phyloP scores from a whole-genome alignment of 495 filamentous ascomycete genomes.

The Aspergillus leporis region DNA sequence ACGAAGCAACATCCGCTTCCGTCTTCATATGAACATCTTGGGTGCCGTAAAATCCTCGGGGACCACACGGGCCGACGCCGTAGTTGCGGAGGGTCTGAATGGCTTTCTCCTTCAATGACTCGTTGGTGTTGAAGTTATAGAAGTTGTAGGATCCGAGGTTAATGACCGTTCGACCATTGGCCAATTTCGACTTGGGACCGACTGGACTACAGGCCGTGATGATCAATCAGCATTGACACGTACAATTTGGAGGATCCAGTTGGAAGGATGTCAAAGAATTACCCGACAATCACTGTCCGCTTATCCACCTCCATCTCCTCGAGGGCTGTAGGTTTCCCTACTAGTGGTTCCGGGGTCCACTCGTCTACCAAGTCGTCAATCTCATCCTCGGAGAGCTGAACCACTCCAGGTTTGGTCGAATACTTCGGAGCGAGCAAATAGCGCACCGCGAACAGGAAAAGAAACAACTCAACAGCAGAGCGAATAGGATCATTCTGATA shows the following conservation, averaged over 20 bases:
- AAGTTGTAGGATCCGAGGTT: constrained; percentile 95
- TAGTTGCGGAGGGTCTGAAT: constrained; percentile 92
- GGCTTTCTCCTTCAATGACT: constrained; percentile 89
- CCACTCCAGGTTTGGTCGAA: constrained; percentile 83
- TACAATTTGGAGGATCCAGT: background rate
- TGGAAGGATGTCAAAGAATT: constrained; percentile 20
- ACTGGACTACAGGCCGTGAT: constrained; percentile 62
- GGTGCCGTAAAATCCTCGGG: constrained; percentile 96
- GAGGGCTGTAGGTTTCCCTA: constrained; percentile 65
- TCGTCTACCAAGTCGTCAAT: constrained; percentile 97
- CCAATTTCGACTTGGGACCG: constrained; percentile 84
- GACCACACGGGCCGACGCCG: constrained; percentile 93
- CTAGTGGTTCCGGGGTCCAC: constrained; percentile 93
- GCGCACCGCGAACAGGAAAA: constrained; percentile 92
- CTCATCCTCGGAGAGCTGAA: constrained; percentile 88
- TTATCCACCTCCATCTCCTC: constrained; percentile 85
- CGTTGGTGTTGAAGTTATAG: constrained; percentile 93
- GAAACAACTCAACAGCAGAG: constrained; percentile 87
- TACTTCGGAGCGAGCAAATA: constrained; percentile 92
- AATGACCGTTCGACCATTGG: constrained; percentile 83
- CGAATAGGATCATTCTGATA: constrained; percentile 97
- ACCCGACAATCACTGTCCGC: constrained; percentile 85
- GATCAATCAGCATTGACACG: constrained; percentile 21
- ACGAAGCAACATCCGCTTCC: constrained; percentile 89
- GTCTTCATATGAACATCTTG: constrained; percentile 98